Evolutionary conservation across 176 grass and related monocot genomes (phyloP).

Genomic region (Musa troglodytarum): DNA sequence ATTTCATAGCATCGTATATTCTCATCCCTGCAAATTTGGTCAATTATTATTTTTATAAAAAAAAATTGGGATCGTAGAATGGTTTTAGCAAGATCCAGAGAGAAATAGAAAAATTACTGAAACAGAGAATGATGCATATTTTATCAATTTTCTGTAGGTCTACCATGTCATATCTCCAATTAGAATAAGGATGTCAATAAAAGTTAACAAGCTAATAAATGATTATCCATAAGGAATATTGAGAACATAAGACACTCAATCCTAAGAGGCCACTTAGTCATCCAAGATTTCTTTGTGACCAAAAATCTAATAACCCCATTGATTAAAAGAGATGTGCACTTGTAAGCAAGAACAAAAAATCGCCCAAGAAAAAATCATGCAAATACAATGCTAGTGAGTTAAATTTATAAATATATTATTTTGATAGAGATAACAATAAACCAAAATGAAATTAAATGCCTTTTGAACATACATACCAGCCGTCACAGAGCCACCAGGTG

Average conservation of each 20-base stretch:
- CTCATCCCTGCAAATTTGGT: conserved; percentile 59
- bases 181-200: too few species aligned
- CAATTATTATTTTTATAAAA: background rate
- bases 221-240: too few species aligned
- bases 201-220: too few species aligned
- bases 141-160: too few species aligned
- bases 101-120: too few species aligned
- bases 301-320: background rate
- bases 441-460: background rate
- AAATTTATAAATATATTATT: too few species aligned
- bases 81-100: too few species aligned
- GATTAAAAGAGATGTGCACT: background rate
- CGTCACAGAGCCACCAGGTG: conserved; percentile 82
- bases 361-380: background rate
- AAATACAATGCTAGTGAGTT: background rate
- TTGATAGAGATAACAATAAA: background rate
- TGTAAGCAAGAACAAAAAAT: background rate
- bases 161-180: too few species aligned
- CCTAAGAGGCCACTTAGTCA: background rate
- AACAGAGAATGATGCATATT: too few species aligned
- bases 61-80: background rate
- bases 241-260: background rate
- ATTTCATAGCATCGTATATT: conserved; percentile 96
- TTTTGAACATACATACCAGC: conserved; percentile 41
- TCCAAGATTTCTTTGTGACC: background rate